These are phyloP conservation scores for Cordyceps fumosorosea DNA, from an alignment of 2,329 filamentous ascomycete genomes.

Conservation along the genomic window DNA sequence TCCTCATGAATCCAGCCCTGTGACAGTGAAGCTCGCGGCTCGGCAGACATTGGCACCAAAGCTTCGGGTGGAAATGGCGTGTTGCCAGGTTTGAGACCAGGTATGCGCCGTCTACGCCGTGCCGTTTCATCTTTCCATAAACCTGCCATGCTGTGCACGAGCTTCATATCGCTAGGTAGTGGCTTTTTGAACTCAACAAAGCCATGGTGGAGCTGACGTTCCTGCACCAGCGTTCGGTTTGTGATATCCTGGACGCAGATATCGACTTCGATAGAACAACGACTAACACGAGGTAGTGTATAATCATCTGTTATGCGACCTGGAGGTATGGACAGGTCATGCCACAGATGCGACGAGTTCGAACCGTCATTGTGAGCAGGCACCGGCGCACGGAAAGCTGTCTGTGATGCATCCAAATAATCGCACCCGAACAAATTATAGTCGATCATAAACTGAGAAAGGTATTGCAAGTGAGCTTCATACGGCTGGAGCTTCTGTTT, in stretches of 20 bases:
- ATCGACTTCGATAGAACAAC: slow-evolving; percentile 86
- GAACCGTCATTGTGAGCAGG: slow-evolving; percentile 58
- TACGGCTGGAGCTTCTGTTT: slow-evolving; percentile 81
- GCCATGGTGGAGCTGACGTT: slow-evolving; percentile 77
- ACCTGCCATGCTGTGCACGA: slow-evolving; percentile 90
- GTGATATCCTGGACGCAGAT: slow-evolving; percentile 81
- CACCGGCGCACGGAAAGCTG: slow-evolving; percentile 68
- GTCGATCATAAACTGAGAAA: slow-evolving; percentile 96
- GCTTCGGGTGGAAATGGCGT: slow-evolving; percentile 77
- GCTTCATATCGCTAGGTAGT: slow-evolving; percentile 61
- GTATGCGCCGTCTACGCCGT: slow-evolving; percentile 67
- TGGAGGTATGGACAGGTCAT: slow-evolving; percentile 62
- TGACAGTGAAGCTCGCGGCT: slow-evolving; percentile 62
- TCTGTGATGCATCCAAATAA: slow-evolving; percentile 68
- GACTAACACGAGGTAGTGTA: slow-evolving; percentile 68
- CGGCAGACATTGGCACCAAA: slow-evolving; percentile 82
- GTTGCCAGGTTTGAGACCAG: slow-evolving; percentile 54
- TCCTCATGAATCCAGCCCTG: slow-evolving; percentile 91
- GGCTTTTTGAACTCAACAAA: slow-evolving; percentile 69
- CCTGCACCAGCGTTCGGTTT: slow-evolving; percentile 69
- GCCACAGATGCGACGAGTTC: slow-evolving; percentile 67
- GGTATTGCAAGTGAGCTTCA: slow-evolving; percentile 86
- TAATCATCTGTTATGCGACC: slow-evolving; percentile 46
- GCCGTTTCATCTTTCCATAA: slow-evolving; percentile 87
- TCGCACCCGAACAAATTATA: slow-evolving; percentile 95